Evolutionary conservation across 805 yeast genomes (phyloP).

Genomic region (Yamadazyma laniorum): DNA sequence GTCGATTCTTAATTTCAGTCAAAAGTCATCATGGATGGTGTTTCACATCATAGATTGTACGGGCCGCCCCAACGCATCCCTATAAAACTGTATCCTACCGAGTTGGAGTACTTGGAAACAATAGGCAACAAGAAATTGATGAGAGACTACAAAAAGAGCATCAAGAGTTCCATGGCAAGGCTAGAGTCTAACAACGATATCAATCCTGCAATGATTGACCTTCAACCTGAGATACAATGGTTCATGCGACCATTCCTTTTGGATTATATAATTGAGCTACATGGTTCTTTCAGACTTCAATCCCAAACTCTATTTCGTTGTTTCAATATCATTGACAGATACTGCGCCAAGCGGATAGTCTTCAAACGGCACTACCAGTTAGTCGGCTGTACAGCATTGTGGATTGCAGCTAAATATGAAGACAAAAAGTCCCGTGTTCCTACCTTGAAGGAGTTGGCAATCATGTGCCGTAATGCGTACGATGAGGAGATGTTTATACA

Average conservation of each 20-base stretch:
- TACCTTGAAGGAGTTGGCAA: conserved; percentile 49
- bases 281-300: conserved; percentile 39
- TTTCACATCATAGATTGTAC: conserved; percentile 6
- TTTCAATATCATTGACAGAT: conserved; percentile 45
- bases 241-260: conserved; percentile 46
- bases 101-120: conserved; percentile 48
- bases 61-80: conserved; percentile 27
- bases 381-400: conserved; percentile 47
- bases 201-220: conserved; percentile 51
- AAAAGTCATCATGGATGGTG: conserved; percentile 2
- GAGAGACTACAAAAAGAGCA: conserved; percentile 43
- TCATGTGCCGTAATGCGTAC: conserved; percentile 59
- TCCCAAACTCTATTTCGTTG: conserved; percentile 44
- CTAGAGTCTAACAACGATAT: conserved; percentile 42
- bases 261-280: conserved; percentile 45
- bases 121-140: conserved; percentile 42
- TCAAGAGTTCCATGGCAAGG: conserved; percentile 35
- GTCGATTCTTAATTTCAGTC: neutral
- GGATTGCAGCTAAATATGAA: conserved; percentile 53
- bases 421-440: conserved; percentile 61
- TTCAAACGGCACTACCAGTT: conserved; percentile 47
- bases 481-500: conserved; percentile 52
- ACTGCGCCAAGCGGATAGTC: conserved; percentile 46
- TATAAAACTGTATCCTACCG: conserved; percentile 37
- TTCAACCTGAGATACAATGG: conserved; percentile 49